Conservation (phyloP, 148 eudicot species). For the Dianthus caryophyllus region DNA sequence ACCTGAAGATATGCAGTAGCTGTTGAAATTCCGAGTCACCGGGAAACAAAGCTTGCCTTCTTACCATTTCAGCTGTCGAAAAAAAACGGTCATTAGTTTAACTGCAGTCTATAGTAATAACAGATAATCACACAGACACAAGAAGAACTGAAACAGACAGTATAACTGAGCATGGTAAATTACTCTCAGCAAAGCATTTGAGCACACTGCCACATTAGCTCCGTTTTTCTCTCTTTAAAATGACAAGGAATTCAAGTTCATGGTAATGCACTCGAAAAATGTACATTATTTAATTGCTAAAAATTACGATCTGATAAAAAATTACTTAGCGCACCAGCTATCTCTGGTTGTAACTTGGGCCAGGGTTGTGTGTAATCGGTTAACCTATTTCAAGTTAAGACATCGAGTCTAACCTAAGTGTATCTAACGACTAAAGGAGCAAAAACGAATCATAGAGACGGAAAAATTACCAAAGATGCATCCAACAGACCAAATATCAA, state of each 20-base stretch:
- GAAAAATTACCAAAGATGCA: conserved; percentile 71
- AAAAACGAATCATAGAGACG: background rate
- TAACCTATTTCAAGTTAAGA: no score
- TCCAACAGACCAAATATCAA: conserved; percentile 98
- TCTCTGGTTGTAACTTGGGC: conserved; percentile 1
- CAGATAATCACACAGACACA: background rate
- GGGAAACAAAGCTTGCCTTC: conserved; percentile 93
- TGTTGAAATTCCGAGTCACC: conserved; percentile 98
- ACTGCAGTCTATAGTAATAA: background rate
- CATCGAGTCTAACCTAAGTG: conserved; percentile 1
- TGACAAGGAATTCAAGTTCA: background rate
- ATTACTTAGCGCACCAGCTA: background rate
- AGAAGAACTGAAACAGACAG: background rate
- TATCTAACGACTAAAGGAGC: background rate
- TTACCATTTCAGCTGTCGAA: conserved; percentile 83
- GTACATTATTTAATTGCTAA: background rate
- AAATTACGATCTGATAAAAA: background rate
- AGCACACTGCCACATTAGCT: background rate
- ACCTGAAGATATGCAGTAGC: conserved; percentile 91
- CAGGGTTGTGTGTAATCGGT: background rate
- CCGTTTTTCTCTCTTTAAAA: background rate
- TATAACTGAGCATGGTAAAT: background rate
- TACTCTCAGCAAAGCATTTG: background rate
- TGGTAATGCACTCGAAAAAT: background rate
- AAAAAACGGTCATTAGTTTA: background rate